Evolutionary conservation across 805 yeast species (phyloP), one percentile per base, ranked within the genome.

Genomic region (Torulaspora delbrueckii): DNA sequence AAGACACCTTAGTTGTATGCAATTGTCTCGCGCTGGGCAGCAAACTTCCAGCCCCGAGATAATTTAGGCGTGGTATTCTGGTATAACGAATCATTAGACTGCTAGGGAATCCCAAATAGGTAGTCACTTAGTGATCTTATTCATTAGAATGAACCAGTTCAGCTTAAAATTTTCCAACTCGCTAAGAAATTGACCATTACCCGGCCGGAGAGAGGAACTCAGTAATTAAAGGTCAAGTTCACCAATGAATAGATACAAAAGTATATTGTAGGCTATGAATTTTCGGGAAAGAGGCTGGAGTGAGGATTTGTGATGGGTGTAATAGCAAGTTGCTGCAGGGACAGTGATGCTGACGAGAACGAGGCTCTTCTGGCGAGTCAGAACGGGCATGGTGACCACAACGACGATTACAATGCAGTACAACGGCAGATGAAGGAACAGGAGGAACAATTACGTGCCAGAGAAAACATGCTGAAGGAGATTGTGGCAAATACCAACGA

Each of bases 401-500:
- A 37, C 25, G 56, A 52, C 23, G 54, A 50, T 18, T 44, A 52
- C 35, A 54, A 53, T 36, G 55, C 50, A 7, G 43, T 48, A 39
- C 60, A 57, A 36, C 52, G 49, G 13, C 60, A 58, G 36, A 34
- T 56, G 48, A 53, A 48, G 34, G 57, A 57, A 28, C 57, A 57
- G 26, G 66, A 63, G 35, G 56, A 56, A 31, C 51, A 51, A 35
- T 41, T 52, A 14, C 50, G 54, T 16, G 57, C 51, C 1, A 50
- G 67, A 25, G 67, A 62, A 19, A 52, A 56, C 22, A 58, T 60
- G 38, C 48, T 65, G 33, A 54, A 58, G 24, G 59, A 59, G 18
- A 63, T 65, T 40, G 69, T 65, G 8, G 51, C 60, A 9, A 58
- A 47, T 36, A 62, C 67, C 16, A 65, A 63, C 32, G 69, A 63